Percentiles rank a stretch among this genome's conserved stretches.
phyloP scores from a whole-genome alignment of 371 early-diverging fungal species.

The Haplosporangium sp. region DNA sequence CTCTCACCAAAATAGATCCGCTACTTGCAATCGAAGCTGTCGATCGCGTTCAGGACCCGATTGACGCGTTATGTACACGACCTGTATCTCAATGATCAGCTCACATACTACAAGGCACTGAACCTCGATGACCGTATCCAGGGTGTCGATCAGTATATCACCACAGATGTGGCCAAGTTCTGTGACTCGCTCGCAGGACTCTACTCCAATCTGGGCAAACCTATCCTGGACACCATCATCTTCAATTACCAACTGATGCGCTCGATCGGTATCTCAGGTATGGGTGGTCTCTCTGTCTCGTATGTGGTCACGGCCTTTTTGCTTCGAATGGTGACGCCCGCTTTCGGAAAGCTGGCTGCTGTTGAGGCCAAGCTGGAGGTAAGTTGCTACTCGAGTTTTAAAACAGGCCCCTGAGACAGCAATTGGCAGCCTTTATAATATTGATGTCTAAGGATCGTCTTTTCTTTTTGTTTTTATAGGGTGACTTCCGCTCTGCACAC shows the following conservation, averaged over 20 bases:
- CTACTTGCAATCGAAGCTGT: conserved; percentile 91
- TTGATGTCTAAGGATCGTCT: too few relatives aligned
- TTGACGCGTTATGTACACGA: conserved; percentile 84
- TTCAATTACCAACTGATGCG: conserved; percentile 86
- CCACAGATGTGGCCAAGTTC: conserved; percentile 87
- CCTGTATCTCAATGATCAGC: conserved; percentile 78
- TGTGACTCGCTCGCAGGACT: conserved; percentile 79
- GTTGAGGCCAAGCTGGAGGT: conserved; percentile 85
- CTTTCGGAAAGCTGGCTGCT: conserved; percentile 89
- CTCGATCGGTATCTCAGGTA: conserved; percentile 80
- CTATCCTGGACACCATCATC: conserved; percentile 84
- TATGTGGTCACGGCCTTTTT: conserved; percentile 78
- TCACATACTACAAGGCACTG: conserved; percentile 85
- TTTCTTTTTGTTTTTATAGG: conserved; percentile 52
- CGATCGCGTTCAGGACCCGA: conserved; percentile 88
- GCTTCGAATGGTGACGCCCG: conserved; percentile 81
- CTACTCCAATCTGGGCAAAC: conserved; percentile 90
- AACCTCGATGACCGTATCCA: conserved; percentile 88
- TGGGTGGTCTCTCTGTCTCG: conserved; percentile 74
- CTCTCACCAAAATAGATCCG: conserved; percentile 65
- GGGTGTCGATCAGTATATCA: conserved; percentile 90
- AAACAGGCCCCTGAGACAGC: too few relatives aligned
- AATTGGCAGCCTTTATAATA: too few relatives aligned
- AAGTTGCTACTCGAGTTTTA: conserved; percentile 10
- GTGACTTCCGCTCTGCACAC: conserved; percentile 89